Base-by-base conservation (phyloP, 371 early-diverging fungal species). In the Mucor velutinosus region DNA sequence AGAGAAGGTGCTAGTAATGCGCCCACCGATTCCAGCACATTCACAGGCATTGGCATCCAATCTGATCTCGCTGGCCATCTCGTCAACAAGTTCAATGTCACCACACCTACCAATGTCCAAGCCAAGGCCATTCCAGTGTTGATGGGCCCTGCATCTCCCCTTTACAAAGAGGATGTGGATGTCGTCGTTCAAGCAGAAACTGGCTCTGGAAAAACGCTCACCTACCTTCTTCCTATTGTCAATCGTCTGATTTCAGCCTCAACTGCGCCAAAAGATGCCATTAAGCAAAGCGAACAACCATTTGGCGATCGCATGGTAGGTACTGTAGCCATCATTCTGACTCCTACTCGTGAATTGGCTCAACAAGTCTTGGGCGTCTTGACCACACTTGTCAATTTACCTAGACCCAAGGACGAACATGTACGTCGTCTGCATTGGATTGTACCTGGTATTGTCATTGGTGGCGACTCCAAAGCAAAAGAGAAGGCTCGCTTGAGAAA, bases 281-380 rank as follows among this genome's bases (percentile, higher is more conserved):
- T 58, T 30, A 71, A 73, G 11, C 67, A 27, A n/a, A 35, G 21
- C 11, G 58, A 60, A 21, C 47, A 66, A 15, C 68, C 75, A 0
- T 79, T 79, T 74, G 80, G 83, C 6, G 81, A 83, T 58, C 83
- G 90, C 49, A 64, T 83, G 8, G 73, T 86, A 11, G 93, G 94
- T n/a, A 90, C 92, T 0, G 74, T 93, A 2, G 93, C 91, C 8
- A 90, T 98, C 35, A 90, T 99, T 29, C 75, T 99, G 67, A 92
- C 95, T 15, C 98, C 98, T 3, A 99, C 99, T 4, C 94, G 99
- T 43, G 99, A 99, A 80, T 89, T 99, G 66, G 99, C 99, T 1
- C 90, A 92, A 70, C 99, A 99, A 83, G 97, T 97, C 51, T 75
- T 89, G 21, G 86, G 82, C 37, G 95, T 95, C 0, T 72, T 95